Base-by-base conservation (phyloP, 2,329 filamentous ascomycete genomes). In the Aspergillus luchuensis region DNA sequence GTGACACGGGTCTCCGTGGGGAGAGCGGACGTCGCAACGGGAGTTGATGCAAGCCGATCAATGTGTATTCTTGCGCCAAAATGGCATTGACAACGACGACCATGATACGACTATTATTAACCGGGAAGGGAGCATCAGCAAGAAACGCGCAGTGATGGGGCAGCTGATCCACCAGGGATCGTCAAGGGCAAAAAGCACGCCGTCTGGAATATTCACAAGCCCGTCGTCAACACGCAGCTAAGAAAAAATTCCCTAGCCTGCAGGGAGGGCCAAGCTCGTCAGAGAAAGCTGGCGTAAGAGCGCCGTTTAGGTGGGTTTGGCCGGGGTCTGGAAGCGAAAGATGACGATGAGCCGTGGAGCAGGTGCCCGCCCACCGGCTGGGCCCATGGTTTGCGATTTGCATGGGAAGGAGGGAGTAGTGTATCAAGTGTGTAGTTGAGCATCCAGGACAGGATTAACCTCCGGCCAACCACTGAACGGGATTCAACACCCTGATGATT, bases 271-370 rank as follows among this genome's bases (percentile, higher is more conserved):
- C 61, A 60, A 65, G 63, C 63, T 67, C 62, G 65, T 54, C 28
- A 39, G 52, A 49, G 47, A 52, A 17, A 56, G 62, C 57, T 64
- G 64, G 59, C 60, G 60, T 64, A 62, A 63, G 57, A 63, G 54
- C 55, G 45, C 57, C 63, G 57, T 58, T 56, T 58, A 33, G 60
- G 68, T 66, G 65, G 63, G 53, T 61, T 65, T 39, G 59, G 61
- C 57, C 51, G 62, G 61, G 66, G 70, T 65, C 67, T 72, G 69
- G 69, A 72, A 65, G 66, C 60, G 60, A 63, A 67, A 65, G 63
- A 64, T 66, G 69, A 72, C 69, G 69, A 67, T 59, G 60, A 57
- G 60, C 52, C 63, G 67, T 70, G 68, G 67, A 67, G 66, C 39
- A 23, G 39, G 50, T 25, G 51, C 54, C 60, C 58, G 54, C 61